Percentiles rank a stretch among this genome's conserved stretches.
phyloP scores from a whole-genome alignment of 2,329 filamentous ascomycete species.

The Fusarium sp. region DNA sequence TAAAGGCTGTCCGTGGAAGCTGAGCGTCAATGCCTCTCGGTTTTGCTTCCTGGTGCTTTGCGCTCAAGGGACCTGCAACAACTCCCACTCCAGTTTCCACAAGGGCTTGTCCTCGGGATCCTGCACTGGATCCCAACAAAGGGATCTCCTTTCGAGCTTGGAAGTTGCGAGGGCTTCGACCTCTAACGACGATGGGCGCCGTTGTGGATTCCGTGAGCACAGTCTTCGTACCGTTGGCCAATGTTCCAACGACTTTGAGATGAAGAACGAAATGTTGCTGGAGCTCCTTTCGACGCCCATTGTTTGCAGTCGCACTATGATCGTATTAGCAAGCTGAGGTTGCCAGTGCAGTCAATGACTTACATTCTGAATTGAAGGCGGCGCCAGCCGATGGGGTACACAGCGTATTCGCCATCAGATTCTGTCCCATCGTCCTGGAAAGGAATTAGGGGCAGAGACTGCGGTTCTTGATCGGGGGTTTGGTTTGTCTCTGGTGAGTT shows the following conservation, averaged over 20 bases:
- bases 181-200: conserved; percentile 91
- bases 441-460: conserved; percentile 79
- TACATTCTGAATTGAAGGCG: conserved; percentile 89
- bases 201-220: conserved; percentile 87
- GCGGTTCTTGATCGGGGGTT: conserved; percentile 83
- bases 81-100: conserved; percentile 73
- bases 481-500: conserved; percentile 76
- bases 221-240: conserved; percentile 85
- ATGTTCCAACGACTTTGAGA: conserved; percentile 84
- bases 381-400: conserved; percentile 94
- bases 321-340: conserved; percentile 15
- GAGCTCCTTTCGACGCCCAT: conserved; percentile 91
- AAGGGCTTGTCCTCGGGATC: conserved; percentile 80
- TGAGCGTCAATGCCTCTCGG: conserved; percentile 64
- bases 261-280: conserved; percentile 96
- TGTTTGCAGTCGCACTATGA: conserved; percentile 88
- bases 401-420: conserved; percentile 82
- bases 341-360: conserved; percentile 46
- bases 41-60: conserved; percentile 67
- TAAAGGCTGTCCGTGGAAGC: conserved; percentile 67
- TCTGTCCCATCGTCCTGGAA: conserved; percentile 71
- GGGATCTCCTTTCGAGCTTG: conserved; percentile 94
- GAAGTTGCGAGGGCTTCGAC: conserved; percentile 93
- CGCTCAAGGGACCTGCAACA: conserved; percentile 66
- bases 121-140: conserved; percentile 79